These are phyloP conservation scores for Magnolia kwangsiensis DNA, from an alignment of 164 flowering plant genomes.

Conservation along the genomic window DNA sequence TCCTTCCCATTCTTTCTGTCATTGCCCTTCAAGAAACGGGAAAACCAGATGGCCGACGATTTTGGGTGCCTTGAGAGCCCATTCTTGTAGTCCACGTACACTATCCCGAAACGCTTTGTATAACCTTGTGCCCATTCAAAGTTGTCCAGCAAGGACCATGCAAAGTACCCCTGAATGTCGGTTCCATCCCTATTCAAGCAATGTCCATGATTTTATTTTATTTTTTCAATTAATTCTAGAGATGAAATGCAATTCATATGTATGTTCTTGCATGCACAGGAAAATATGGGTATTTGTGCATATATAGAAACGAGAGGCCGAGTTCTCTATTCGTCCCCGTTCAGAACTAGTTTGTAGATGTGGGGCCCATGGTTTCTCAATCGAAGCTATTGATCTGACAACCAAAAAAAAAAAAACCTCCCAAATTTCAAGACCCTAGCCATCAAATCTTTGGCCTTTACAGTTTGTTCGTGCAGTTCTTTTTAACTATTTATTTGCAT, in stretches of 20 bases:
- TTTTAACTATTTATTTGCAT: no score
- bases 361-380: no score
- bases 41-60: slow-evolving; percentile 88
- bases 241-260: not conserved
- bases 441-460: no score
- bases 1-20: slow-evolving; percentile 39
- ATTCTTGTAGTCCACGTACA: slow-evolving; percentile 83
- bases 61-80: slow-evolving; percentile 76
- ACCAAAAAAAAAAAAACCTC: no score
- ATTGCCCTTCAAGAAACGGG: slow-evolving; percentile 48
- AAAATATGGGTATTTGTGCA: not conserved
- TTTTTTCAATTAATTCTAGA: no score
- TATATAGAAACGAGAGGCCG: not conserved
- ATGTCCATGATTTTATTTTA: not conserved
- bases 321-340: not conserved
- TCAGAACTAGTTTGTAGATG: no score
- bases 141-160: slow-evolving; percentile 88
- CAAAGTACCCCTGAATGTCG: slow-evolving; percentile 79
- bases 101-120: slow-evolving; percentile 85
- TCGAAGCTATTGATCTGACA: no score
- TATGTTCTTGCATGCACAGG: not conserved
- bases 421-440: no score
- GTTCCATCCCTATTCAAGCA: slow-evolving; percentile 57
- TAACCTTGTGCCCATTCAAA: slow-evolving; percentile 87
- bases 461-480: no score